phyloP scores from a whole-genome alignment of 495 filamentous ascomycete species.

The Neurospora sp. region DNA sequence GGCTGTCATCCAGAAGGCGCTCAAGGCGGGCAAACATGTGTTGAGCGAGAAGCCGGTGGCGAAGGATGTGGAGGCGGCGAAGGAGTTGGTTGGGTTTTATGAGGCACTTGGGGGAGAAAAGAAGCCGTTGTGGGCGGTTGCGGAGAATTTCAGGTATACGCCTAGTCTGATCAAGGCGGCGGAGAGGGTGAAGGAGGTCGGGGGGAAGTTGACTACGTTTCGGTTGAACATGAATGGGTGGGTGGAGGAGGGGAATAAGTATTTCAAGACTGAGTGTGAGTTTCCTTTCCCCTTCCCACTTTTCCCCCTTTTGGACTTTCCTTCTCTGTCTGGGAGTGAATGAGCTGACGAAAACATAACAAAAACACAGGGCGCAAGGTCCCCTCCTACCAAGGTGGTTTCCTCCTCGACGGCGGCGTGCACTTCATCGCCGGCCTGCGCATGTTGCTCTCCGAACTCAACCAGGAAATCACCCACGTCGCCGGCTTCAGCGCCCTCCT shows the following conservation, averaged over 20 bases:
- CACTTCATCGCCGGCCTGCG: slow-evolving; percentile 60
- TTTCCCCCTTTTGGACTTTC: neutral
- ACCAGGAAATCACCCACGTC: slow-evolving; percentile 35
- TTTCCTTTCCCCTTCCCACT: neutral
- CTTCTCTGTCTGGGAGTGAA: no score
- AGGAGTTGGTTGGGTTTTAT: slow-evolving; percentile 53
- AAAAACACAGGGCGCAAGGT: slow-evolving; percentile 49
- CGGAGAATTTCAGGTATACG: slow-evolving; percentile 66
- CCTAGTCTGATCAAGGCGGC: slow-evolving; percentile 44
- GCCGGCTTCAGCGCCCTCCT: slow-evolving; percentile 49
- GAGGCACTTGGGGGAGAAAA: slow-evolving; percentile 22
- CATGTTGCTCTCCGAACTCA: slow-evolving; percentile 44
- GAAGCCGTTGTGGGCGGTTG: slow-evolving; percentile 52
- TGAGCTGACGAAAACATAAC: neutral
- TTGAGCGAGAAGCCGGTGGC: slow-evolving; percentile 75
- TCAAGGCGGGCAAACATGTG: slow-evolving; percentile 67
- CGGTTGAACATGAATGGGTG: slow-evolving; percentile 42
- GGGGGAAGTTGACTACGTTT: slow-evolving; percentile 59
- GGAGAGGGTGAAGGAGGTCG: slow-evolving; percentile 46
- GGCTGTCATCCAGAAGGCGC: slow-evolving; percentile 42
- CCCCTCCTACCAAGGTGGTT: slow-evolving; percentile 66
- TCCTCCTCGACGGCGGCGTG: slow-evolving; percentile 66
- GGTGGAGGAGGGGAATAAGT: slow-evolving; percentile 38
- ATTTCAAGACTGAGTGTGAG: slow-evolving; percentile 49
- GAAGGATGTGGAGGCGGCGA: slow-evolving; percentile 47